Base-by-base conservation (phyloP, 805 yeast species). In the Kluyveromyces nonfermentans region DNA sequence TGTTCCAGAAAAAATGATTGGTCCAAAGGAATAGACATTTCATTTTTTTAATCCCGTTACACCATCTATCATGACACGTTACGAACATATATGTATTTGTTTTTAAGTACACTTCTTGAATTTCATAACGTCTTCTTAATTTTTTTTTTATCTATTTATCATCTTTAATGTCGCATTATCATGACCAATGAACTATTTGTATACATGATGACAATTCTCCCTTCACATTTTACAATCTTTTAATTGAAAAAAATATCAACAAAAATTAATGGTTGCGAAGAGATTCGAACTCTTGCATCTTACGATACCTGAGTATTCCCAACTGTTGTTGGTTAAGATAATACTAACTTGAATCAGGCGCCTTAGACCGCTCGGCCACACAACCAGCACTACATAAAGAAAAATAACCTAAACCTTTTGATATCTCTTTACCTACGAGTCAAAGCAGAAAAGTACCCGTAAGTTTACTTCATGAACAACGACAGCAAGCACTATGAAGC, bases 1-100 rank as follows among this genome's bases (percentile, higher is more conserved):
- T 55, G 80, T 85, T 67, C 98, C 98, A 53, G 97, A 93, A 74
- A 77, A 85, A 63, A 93, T 93, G 98, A 81, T 93, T 70, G 96
- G 97, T 50, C 97, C 98, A 61, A 82, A 83, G 41, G 39, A 47
- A 31, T 47, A 44, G 43, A 36, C 30, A 6, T 25, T 2, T 25
- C 30, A 10, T 25, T 25, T 14, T 25, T 25, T 25, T 25, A 14
- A 25, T 25, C 12, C 12, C 30, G 12, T n/a, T n/a, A n/a, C n/a
- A n/a, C n/a, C n/a, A n/a, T n/a, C n/a, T n/a, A n/a, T n/a, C n/a
- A n/a, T n/a, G n/a, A n/a, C n/a, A 25, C 9, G 30, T 25, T 10
- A 25, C 12, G 30, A 25, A 10, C 30, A 14, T 25, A 10, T 25
- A 25, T 25, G 30, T 25, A 10, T 25, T 10, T 10, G 12, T 25